Evolutionary conservation across 2,329 filamentous ascomycete genomes (phyloP), one percentile per base, ranked within the genome.

Genomic region (Ascochyta rabiei): DNA sequence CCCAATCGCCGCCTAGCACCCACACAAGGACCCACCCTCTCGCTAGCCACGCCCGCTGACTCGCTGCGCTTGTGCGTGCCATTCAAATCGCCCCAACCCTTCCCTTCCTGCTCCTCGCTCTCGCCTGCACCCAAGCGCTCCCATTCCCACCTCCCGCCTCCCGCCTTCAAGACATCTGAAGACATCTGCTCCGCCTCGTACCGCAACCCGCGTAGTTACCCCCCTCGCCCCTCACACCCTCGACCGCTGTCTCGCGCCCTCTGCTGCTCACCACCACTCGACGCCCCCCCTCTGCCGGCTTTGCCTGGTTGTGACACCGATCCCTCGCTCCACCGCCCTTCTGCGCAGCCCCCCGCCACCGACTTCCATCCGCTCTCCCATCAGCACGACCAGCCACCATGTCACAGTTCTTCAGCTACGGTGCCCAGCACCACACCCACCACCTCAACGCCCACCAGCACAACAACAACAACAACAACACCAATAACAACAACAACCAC

Each of bases 381-480:
- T 51, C 60, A 61, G 41, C 57, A 61, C 50, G 35, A 33, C 48
- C 60, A 49, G 49, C 63, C 60, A 73, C 49, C 71, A 81, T 81
- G 79, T 77, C 78, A 56, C 79, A 75, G 51, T 74, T 71, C 75
- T 80, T 80, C 71, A 79, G 76, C 73, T 81, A 81, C 70, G 75
- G 72, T 55, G 76, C 74, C 41, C 77, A 77, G 48, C 76, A 79
- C 64, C 79, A 81, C 66, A 70, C 73, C 37, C 66, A 72, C 47
- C 80, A 86, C 60, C 56, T 69, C 76, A 80, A 78, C 82, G 53
- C 81, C 80, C 66, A 80, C 69, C 83, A 87, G 61, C 89, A 95
- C 80, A 89, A 85, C 76, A 55, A 50, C 46, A 55, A 55, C 23
- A 24, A 95, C 80, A 89, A 85, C 76, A 55, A 49, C 46, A 55